Evolutionary conservation across 2,329 filamentous ascomycete genomes (phyloP), one percentile per base, ranked within the genome.

Genomic region (Stagonosporopsis cucurbitacearum): DNA sequence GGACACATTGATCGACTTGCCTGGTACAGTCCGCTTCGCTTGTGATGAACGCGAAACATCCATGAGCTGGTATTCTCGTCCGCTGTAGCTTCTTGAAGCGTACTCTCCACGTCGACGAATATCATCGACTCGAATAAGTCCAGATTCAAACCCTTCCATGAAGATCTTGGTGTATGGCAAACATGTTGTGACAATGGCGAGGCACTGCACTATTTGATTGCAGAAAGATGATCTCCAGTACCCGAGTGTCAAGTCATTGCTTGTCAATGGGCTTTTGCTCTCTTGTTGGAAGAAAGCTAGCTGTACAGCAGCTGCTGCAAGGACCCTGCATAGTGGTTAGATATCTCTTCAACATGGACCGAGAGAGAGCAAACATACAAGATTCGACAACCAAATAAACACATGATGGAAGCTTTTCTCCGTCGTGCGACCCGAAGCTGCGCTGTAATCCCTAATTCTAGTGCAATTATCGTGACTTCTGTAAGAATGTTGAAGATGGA

Each of bases 121-220:
- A 19, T 68, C 65, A 35, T 69, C 65, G 2, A 66, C 48, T 6
- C 67, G 62, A 19, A 70, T 59, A 0, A 67, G 50, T 3, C 66
- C 66, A 3, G 62, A 66, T 20, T 71, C 69, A n/a, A 70, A 60
- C 3, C 64, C 63, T 32, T 70, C 61, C 60, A 73, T 63, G 42
- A 71, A 68, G 2, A 68, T 57, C 28, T 67, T 70, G 23, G 66
- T 63, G 51, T 70, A 72, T 1, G 68, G 65, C 15, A 72, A 58
- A 45, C 65, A 69, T 8, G 66, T 66, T 13, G 69, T 70, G 6
- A 68, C 48, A 13, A 71, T 68, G 4, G 62, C 62, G 30, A 71
- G 56, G 15, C 64, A 61, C 40, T 66, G 65, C 4, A 71, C 54
- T 8, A 64, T 44, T 47, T 70, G 66, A 11, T 62, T 66, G 58